A percentile compares a stretch with the other conserved stretches of the same genome.
Conservation (phyloP, 495 filamentous ascomycete species). For the Aspergillus cristatus region DNA sequence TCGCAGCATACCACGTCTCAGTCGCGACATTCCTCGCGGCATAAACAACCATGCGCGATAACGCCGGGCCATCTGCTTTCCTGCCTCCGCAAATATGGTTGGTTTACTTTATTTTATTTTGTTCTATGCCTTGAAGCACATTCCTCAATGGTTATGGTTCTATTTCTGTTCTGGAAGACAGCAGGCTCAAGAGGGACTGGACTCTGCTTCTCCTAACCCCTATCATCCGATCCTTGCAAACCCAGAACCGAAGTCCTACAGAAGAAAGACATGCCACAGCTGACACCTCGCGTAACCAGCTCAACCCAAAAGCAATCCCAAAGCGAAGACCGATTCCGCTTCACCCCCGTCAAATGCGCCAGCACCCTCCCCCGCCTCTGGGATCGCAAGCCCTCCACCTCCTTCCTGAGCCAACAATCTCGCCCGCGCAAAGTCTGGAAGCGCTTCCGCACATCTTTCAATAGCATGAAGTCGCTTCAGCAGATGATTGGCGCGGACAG, state of each 20-base stretch:
- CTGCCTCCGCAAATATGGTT: constrained; percentile 8
- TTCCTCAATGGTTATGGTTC: neutral
- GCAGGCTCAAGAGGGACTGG: too few species aligned
- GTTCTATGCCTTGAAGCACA: neutral
- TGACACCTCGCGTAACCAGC: too few species aligned
- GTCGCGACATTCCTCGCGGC: constrained; percentile 41
- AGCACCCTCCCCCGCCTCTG: constrained; percentile 33
- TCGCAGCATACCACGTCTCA: constrained; percentile 42
- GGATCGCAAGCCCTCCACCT: constrained; percentile 50
- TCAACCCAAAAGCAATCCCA: too few species aligned
- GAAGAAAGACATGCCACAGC: too few species aligned
- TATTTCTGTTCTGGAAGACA: too few species aligned
- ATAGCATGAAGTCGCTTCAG: constrained; percentile 30
- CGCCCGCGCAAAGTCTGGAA: constrained; percentile 46
- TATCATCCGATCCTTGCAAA: too few species aligned
- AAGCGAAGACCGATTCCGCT: constrained; percentile 28
- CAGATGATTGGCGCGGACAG: constrained; percentile 13
- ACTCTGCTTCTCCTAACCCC: too few species aligned
- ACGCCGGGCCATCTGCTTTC: neutral
- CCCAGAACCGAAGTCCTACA: too few species aligned
- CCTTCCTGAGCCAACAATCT: constrained; percentile 26
- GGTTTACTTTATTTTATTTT: constrained; percentile 1
- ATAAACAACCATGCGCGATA: constrained; percentile 6
- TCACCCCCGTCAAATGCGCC: constrained; percentile 26
- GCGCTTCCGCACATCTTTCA: constrained; percentile 33